Conservation (phyloP, 1,284 basidiomycete species). For the Wolfiporia cocos region DNA sequence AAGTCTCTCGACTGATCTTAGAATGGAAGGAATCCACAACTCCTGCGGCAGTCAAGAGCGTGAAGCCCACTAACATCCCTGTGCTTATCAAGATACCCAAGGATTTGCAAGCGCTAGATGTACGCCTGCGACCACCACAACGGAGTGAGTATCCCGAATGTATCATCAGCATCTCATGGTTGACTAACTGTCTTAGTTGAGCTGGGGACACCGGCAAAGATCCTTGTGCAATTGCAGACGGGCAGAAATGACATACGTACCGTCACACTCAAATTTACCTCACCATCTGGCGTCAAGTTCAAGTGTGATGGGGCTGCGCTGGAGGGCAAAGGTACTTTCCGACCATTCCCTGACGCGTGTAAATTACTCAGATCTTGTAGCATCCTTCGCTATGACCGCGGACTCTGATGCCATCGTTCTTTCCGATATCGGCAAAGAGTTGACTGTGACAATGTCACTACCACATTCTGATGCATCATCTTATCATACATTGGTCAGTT, state of each 20-base stretch:
- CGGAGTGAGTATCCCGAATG: constrained; percentile 39
- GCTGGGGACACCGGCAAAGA: constrained; percentile 50
- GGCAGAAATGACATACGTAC: constrained; percentile 59
- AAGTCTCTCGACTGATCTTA: constrained; percentile 49
- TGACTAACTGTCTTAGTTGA: constrained; percentile 41
- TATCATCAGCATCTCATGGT: constrained; percentile 42
- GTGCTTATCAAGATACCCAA: constrained; percentile 50
- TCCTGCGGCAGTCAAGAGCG: constrained; percentile 18
- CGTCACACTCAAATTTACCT: constrained; percentile 46
- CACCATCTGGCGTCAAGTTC: constrained; percentile 48
- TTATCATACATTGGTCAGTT: constrained; percentile 46
- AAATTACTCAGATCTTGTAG: too few relatives aligned
- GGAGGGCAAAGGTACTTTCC: constrained; percentile 33
- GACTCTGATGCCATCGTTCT: constrained; percentile 45
- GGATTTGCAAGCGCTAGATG: constrained; percentile 53
- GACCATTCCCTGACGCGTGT: too few relatives aligned
- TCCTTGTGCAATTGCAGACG: constrained; percentile 51
- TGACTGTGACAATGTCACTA: constrained; percentile 41
- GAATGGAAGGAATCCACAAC: constrained; percentile 43
- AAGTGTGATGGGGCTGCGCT: constrained; percentile 37
- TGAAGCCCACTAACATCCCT: constrained; percentile 22
- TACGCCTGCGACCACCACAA: constrained; percentile 54
- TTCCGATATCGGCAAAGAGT: constrained; percentile 37
- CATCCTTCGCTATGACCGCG: too few relatives aligned
- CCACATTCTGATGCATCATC: constrained; percentile 60